Evolutionary conservation across 2,329 filamentous ascomycete species (phyloP).

Genomic region (Neofusicoccum parvum): DNA sequence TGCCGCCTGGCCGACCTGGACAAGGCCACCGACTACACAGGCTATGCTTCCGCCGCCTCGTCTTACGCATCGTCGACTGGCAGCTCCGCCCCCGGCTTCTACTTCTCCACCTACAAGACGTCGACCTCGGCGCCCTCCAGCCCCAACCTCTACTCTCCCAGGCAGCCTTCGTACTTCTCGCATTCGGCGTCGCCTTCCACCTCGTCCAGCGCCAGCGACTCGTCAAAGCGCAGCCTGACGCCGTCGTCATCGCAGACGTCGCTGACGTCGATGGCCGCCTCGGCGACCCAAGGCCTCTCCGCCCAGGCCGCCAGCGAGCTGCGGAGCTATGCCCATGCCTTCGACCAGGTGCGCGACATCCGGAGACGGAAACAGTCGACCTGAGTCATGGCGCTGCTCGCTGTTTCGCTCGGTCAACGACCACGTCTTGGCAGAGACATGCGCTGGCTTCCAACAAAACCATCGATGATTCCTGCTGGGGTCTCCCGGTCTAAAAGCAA

Average conservation of each 20-base stretch:
- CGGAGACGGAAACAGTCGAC: constrained; percentile 39
- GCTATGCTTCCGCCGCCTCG: constrained; percentile 52
- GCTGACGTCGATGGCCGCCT: constrained; percentile 75
- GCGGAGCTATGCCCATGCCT: constrained; percentile 82
- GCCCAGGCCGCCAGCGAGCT: constrained; percentile 78
- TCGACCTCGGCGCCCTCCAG: constrained; percentile 51
- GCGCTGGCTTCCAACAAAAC: background rate
- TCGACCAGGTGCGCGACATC: constrained; percentile 75
- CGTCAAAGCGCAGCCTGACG: constrained; percentile 45
- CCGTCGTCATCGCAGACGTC: constrained; percentile 81
- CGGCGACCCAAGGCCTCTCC: constrained; percentile 61
- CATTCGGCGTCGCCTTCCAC: constrained; percentile 32
- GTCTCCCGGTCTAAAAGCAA: background rate
- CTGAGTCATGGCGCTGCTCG: background rate
- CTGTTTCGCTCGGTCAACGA: background rate
- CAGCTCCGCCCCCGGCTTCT: constrained; percentile 59
- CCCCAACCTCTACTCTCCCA: constrained; percentile 37
- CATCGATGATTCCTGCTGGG: background rate
- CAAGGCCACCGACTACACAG: constrained; percentile 62
- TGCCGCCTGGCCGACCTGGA: constrained; percentile 89
- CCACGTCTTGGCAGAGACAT: background rate
- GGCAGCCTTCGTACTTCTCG: constrained; percentile 41
- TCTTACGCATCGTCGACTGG: constrained; percentile 52
- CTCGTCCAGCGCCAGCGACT: constrained; percentile 28
- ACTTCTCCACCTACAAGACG: constrained; percentile 66